Base-by-base conservation (phyloP, 306 rosid species). In the Citrullus colocynthis region DNA sequence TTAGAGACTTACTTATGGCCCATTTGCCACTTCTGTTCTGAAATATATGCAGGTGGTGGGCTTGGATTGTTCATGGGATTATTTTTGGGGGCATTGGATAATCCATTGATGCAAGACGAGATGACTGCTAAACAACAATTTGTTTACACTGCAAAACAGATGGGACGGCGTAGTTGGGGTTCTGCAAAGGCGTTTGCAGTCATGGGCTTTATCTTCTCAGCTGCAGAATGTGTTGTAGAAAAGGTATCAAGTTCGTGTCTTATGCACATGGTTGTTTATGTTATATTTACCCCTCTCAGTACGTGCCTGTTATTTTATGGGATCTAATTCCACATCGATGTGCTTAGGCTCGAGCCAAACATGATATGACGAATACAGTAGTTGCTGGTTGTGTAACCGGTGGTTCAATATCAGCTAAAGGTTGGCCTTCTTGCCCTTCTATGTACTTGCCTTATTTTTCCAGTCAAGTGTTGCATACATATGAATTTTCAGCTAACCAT, bases 301-400 rank as follows among this genome's bases (percentile, higher is more conserved):
- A 39, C 11, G 17, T 58, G 15, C 32, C 2, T 54, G 39, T 21
- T 78, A 58, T 84, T 73, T 70, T 1, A 41, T n/a, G 85, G 59
- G 67, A 45, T 44, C 54, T 79, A 42, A 37, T 21, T 80, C 52
- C 58, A 72, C 39, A 32, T 74, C 5, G 37, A 51, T 61, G 49
- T 73, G 81, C 62, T 5, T 84, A 95, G 98, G 92, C 88, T 42
- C 89, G 97, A 49, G 98, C 96, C 14, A 92, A 95, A 81, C 98
- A 92, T 36, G 98, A 92, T 78, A 88, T 54, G 8, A 83, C 96
- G 76, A 95, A 90, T 87, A 95, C 97, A 4, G 89, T 84, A 79
- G 92, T 90, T 74, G 96, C 97, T 66, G 97, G 98, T 61, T 95
- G 97, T 82, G 89, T 61, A 56, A 95, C 98, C 28, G 98, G 98